phyloP scores from a whole-genome alignment of 208 protist genomes.

The Leishmania gerbilli region DNA sequence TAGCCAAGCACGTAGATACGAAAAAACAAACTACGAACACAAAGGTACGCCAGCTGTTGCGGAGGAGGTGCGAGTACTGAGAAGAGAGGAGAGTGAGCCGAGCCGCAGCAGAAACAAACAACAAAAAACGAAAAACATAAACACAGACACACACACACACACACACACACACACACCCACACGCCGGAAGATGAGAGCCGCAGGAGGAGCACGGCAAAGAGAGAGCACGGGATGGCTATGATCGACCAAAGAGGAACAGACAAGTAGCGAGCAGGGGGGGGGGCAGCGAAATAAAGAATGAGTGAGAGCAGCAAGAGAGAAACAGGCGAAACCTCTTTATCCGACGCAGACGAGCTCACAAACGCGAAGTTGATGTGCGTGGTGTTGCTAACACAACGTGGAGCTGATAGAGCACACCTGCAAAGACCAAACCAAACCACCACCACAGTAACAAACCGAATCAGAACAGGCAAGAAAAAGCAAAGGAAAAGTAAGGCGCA shows the following conservation, averaged over 20 bases:
- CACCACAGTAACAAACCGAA: background rate
- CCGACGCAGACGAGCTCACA: background rate
- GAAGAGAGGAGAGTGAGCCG: background rate
- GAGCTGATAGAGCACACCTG: background rate
- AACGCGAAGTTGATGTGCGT: background rate
- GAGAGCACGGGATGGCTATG: background rate
- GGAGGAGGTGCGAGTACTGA: background rate
- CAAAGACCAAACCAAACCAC: background rate
- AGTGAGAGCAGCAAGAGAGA: background rate
- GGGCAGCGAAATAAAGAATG: background rate
- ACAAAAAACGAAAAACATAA: background rate
- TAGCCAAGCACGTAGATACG: background rate
- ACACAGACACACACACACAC: background rate
- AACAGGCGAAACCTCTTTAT: background rate
- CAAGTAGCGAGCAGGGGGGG: background rate
- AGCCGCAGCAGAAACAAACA: conserved; percentile 1
- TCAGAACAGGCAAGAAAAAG: background rate
- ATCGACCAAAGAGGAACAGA: conserved; percentile 7
- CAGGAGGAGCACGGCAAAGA: background rate
- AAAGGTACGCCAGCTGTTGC: background rate
- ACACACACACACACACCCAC: background rate
- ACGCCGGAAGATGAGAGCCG: background rate
- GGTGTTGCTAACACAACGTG: background rate
- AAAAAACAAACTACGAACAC: background rate
- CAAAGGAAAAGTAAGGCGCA: background rate